These are phyloP conservation scores for Colletotrichum sp. DNA, from an alignment of 2,329 filamentous ascomycete species.

Conservation along the genomic window DNA sequence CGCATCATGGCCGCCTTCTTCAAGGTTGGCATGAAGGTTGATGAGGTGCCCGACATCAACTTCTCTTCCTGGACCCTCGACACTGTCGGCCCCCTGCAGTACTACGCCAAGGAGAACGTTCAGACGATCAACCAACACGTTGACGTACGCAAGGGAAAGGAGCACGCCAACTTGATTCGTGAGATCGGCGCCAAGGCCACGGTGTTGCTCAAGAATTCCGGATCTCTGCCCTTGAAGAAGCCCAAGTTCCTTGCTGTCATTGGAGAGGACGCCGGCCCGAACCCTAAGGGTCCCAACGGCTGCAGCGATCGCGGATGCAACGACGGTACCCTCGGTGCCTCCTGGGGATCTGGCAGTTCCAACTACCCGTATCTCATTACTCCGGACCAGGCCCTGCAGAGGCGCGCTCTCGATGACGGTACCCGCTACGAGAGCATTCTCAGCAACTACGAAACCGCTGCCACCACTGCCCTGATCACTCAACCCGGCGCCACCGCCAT, in stretches of 20 bases:
- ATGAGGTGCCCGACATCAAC: slow-evolving; percentile 65
- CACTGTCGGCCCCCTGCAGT: slow-evolving; percentile 74
- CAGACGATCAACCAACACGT: slow-evolving; percentile 80
- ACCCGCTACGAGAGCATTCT: slow-evolving; percentile 70
- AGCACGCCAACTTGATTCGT: slow-evolving; percentile 74
- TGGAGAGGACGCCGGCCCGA: slow-evolving; percentile 83
- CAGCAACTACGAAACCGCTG: slow-evolving; percentile 65
- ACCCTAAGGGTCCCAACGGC: slow-evolving; percentile 77
- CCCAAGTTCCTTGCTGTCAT: slow-evolving; percentile 79
- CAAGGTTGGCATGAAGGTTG: slow-evolving; percentile 64
- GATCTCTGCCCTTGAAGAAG: slow-evolving; percentile 76
- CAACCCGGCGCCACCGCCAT: slow-evolving; percentile 74
- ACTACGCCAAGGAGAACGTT: slow-evolving; percentile 63
- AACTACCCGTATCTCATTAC: slow-evolving; percentile 80
- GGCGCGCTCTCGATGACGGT: slow-evolving; percentile 64
- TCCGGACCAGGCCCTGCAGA: slow-evolving; percentile 72
- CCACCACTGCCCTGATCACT: slow-evolving; percentile 65
- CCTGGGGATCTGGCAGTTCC: slow-evolving; percentile 78
- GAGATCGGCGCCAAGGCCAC: slow-evolving; percentile 80
- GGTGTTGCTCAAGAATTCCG: slow-evolving; percentile 87
- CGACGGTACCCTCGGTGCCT: slow-evolving; percentile 71
- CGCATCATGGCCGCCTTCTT: slow-evolving; percentile 78
- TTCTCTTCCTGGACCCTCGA: slow-evolving; percentile 88
- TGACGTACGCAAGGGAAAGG: slow-evolving; percentile 73
- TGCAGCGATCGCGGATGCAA: slow-evolving; percentile 72